Percentiles rank a stretch among this genome's conserved stretches.
These are phyloP conservation scores for Corylus avellana DNA, from an alignment of 306 rosid genomes.

Conservation along the genomic window DNA sequence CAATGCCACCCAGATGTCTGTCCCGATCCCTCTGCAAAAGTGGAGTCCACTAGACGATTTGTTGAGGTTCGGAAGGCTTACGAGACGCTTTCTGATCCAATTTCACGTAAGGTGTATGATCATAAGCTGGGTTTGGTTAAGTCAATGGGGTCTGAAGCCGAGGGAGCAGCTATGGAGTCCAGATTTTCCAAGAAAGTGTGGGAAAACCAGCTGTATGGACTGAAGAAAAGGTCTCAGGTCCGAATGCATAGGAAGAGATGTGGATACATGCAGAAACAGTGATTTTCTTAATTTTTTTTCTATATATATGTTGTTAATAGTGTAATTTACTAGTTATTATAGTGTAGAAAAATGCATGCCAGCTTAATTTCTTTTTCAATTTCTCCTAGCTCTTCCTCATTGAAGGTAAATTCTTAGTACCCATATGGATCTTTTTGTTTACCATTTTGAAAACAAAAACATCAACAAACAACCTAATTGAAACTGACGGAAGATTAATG, in stretches of 20 bases:
- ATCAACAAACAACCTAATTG: too few species aligned
- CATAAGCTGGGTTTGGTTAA: conserved; percentile 28
- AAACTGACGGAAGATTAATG: too few species aligned
- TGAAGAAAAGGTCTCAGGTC: conserved; percentile 30
- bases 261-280: not conserved
- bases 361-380: too few species aligned
- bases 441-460: too few species aligned
- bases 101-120: conserved; percentile 34
- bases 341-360: too few species aligned
- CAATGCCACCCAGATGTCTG: conserved; percentile 39
- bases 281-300: too few species aligned
- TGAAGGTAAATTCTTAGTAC: too few species aligned
- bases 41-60: conserved; percentile 35
- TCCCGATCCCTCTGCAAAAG: conserved; percentile 25
- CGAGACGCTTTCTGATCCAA: conserved; percentile 41
- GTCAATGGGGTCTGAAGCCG: not conserved
- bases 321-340: too few species aligned
- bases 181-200: conserved; percentile 30
- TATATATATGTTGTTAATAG: too few species aligned
- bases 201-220: conserved; percentile 39
- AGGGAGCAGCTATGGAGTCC: conserved; percentile 5
- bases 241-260: conserved; percentile 22
- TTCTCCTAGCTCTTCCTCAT: too few species aligned
- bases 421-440: too few species aligned
- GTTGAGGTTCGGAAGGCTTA: conserved; percentile 41